phyloP scores from a whole-genome alignment of 2,329 filamentous ascomycete genomes.

The Scedosporium minutisporum region DNA sequence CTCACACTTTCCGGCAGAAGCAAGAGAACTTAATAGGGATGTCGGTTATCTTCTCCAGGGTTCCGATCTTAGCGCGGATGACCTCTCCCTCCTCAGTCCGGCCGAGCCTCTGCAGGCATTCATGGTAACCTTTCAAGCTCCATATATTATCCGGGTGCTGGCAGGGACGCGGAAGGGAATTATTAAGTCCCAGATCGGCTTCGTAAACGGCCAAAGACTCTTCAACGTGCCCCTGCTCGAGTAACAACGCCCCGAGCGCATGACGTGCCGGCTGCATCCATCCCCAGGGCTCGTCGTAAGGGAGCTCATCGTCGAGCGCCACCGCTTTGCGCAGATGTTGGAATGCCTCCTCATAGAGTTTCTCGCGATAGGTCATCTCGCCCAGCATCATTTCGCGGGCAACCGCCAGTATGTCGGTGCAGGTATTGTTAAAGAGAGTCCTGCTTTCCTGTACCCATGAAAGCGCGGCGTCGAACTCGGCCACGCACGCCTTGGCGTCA shows the following conservation, averaged over 20 bases:
- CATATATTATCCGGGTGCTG: constrained; percentile 67
- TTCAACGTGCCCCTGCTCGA: constrained; percentile 53
- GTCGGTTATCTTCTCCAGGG: constrained; percentile 48
- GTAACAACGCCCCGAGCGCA: constrained; percentile 57
- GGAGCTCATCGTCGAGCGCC: constrained; percentile 49
- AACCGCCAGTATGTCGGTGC: constrained; percentile 49
- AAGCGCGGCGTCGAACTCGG: constrained; percentile 40
- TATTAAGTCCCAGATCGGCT: constrained; percentile 51
- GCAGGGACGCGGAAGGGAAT: constrained; percentile 51
- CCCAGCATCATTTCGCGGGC: constrained; percentile 61
- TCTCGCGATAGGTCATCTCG: constrained; percentile 60
- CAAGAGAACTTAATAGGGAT: constrained; percentile 48
- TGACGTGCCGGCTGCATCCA: constrained; percentile 71
- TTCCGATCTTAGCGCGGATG: constrained; percentile 33
- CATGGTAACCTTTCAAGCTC: constrained; percentile 64
- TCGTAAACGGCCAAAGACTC: constrained; percentile 48
- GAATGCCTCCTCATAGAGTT: constrained; percentile 50
- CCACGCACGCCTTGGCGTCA: constrained; percentile 43
- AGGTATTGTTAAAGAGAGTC: constrained; percentile 35
- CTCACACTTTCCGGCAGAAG: constrained; percentile 29
- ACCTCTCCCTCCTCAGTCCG: constrained; percentile 27
- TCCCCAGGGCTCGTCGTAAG: constrained; percentile 67
- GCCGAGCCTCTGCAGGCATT: constrained; percentile 52
- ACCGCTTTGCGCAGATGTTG: constrained; percentile 47
- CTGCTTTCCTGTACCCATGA: constrained; percentile 46